These are phyloP conservation scores for Pythium insidiosum DNA, from an alignment of 352 stramenopile genomes.

Conservation along the genomic window DNA sequence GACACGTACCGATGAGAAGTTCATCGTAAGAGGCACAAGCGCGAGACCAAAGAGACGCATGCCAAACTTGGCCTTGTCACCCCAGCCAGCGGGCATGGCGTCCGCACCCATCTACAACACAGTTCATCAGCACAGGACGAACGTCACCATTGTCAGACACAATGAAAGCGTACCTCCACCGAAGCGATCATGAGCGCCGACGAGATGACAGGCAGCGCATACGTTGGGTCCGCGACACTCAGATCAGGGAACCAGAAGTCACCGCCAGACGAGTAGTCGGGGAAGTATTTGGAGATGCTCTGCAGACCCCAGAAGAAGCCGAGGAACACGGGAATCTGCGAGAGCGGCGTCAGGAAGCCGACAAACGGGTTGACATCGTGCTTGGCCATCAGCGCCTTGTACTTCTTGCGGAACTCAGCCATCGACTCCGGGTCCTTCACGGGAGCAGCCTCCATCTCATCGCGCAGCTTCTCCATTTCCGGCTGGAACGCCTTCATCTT, in stretches of 20 bases:
- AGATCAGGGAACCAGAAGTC: constrained; percentile 78
- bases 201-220: constrained; percentile 73
- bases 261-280: constrained; percentile 66
- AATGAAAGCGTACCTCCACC: constrained; percentile 48
- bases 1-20: constrained; percentile 63
- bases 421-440: constrained; percentile 39
- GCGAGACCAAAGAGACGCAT: constrained; percentile 66
- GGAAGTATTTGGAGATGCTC: constrained; percentile 73
- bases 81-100: constrained; percentile 47
- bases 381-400: constrained; percentile 78
- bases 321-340: constrained; percentile 79
- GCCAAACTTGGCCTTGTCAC: constrained; percentile 67
- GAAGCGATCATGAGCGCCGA: constrained; percentile 71
- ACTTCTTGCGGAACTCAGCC: constrained; percentile 56
- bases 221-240: constrained; percentile 59
- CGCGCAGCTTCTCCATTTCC: constrained; percentile 76
- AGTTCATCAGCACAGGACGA: too few relatives aligned
- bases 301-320: constrained; percentile 82
- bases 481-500: constrained; percentile 81
- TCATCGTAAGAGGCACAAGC: constrained; percentile 75
- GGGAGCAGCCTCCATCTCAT: constrained; percentile 49
- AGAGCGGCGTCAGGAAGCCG: constrained; percentile 59
- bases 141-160: too few relatives aligned
- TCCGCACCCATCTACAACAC: constrained; percentile 48
- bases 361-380: constrained; percentile 73